Conservation (phyloP, 495 filamentous ascomycete genomes). For the Aspergillus olivimuriae region DNA sequence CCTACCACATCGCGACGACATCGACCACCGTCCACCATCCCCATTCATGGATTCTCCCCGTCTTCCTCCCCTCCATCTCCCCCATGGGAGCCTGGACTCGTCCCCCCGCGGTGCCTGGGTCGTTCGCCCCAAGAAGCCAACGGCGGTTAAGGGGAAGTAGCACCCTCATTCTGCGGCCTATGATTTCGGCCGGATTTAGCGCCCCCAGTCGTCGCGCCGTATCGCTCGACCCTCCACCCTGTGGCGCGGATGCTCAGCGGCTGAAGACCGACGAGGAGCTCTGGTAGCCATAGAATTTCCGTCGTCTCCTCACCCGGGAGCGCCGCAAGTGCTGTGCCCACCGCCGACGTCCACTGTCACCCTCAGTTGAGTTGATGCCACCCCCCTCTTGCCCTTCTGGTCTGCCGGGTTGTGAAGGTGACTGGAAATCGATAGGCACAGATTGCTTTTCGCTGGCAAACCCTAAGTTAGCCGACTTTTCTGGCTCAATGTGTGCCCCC, state of each 20-base stretch:
- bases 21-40: neutral
- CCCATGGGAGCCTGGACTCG: neutral
- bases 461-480: conserved; percentile 15
- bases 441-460: conserved; percentile 9
- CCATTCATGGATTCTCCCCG: too few species aligned
- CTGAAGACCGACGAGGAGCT: conserved; percentile 9
- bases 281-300: conserved; percentile 7
- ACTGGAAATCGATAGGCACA: conserved; percentile 18
- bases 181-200: conserved; percentile 29
- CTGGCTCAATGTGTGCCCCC: conserved; percentile 7
- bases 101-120: conserved; percentile 2
- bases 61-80: neutral
- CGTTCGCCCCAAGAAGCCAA: conserved; percentile 19
- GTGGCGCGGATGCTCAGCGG: conserved; percentile 18
- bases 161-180: conserved; percentile 11
- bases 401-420: conserved; percentile 6
- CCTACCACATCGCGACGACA: neutral
- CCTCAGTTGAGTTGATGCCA: conserved; percentile 3
- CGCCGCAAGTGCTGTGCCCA: conserved; percentile 9
- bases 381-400: conserved; percentile 1
- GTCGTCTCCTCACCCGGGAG: conserved; percentile 1
- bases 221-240: conserved; percentile 15
- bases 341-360: conserved; percentile 6
- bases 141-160: conserved; percentile 24
- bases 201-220: conserved; percentile 24